These are phyloP conservation scores for Symbiodinium natans DNA, from an alignment of 73 alveolate species.

Conservation along the genomic window DNA sequence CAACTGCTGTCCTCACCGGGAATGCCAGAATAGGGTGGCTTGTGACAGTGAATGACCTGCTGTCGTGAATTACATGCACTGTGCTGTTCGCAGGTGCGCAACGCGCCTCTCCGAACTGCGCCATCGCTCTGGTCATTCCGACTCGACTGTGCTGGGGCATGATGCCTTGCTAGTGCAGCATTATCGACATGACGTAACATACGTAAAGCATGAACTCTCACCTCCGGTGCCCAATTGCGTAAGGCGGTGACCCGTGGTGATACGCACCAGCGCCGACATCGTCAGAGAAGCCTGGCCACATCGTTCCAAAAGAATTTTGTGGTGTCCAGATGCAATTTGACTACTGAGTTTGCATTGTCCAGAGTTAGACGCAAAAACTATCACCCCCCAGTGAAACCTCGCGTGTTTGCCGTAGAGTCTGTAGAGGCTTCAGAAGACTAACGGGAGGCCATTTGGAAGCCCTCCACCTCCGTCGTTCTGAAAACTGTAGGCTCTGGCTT, in stretches of 20 bases:
- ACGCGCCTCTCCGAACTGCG: constrained; percentile 83
- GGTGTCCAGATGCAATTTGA: no score
- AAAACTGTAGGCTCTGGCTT: no score
- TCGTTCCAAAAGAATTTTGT: no score
- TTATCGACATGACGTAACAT: background rate
- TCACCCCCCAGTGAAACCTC: no score
- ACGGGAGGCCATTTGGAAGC: no score
- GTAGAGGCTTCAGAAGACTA: no score
- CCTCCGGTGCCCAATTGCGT: background rate
- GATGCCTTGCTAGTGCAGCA: constrained; percentile 15
- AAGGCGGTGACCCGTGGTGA: constrained; percentile 64
- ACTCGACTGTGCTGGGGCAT: constrained; percentile 94
- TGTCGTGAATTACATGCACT: background rate
- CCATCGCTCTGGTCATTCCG: constrained; percentile 92
- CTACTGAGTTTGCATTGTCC: no score
- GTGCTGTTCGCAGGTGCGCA: background rate
- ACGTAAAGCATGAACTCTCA: background rate
- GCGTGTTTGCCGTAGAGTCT: no score
- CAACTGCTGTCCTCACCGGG: constrained; percentile 29
- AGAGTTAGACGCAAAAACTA: no score
- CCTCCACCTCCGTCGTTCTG: no score
- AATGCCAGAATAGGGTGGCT: constrained; percentile 91
- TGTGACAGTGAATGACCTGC: constrained; percentile 93
- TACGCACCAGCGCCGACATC: constrained; percentile 94
- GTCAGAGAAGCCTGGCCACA: no score